Base-by-base conservation (phyloP, 208 protist species). In the Strigomonas galati region DNA sequence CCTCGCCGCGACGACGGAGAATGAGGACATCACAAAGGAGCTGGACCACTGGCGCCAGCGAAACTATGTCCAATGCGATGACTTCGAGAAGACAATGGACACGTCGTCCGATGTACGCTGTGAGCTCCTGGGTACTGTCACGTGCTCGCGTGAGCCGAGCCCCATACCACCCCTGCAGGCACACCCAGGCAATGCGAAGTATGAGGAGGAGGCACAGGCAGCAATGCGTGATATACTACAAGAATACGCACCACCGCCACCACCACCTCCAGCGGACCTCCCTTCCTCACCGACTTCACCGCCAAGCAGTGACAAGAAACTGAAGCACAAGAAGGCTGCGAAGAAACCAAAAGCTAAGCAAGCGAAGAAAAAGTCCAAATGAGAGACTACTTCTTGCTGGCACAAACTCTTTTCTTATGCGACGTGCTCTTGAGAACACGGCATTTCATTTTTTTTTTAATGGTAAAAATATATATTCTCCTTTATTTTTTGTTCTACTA, bases 41-140 rank as follows among this genome's bases (percentile, higher is more conserved):
- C 70, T 95, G 24, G 86, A 95, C 62, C 76, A 95, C 73, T 95
- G 89, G 87, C 76, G 89, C 12, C 65, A 69, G 27, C 57, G 73
- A 28, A 81, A 93, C 40, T 95, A 95, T 72, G 65, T 82, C 27
- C 53, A 65, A 30, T 93, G 86, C 72, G 89, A 95, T 67, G 67
- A 91, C 71, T 93, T 95, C 65, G 23, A 21, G 9, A 28, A 46
- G 30, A 31, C 26, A 24, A 59, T 59, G 54, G 54, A n/a, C 27
- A 32, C 17, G 9, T 62, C 5, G 40, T 48, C 37, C 14, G 15
- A 23, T 4, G 30, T 3, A 48, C 44, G 21, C 17, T 48, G 31
- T 26, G 57, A 51, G 23, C 23, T 21, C 17, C 9, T 51, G 44
- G 44, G 44, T 21, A 17, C 19, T 21, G 44, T 51, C 2, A 5